Evolutionary conservation across 495 filamentous ascomycete genomes (phyloP).

Genomic region (Trichocladium antarcticum): DNA sequence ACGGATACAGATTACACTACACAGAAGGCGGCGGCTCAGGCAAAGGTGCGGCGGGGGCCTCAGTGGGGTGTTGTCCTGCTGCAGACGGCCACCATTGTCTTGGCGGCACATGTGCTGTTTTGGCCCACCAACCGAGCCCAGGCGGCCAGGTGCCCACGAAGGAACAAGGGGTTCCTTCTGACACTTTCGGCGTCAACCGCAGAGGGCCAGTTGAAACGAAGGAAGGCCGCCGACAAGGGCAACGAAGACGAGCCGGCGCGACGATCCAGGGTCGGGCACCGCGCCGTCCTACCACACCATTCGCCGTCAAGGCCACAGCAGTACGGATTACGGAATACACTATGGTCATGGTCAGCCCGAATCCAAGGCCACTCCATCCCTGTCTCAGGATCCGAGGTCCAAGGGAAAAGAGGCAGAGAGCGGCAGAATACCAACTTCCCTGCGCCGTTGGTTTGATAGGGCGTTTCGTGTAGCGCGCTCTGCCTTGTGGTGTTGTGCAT

Average conservation of each 20-base stretch:
- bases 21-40: constrained; percentile 2
- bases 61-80: constrained; percentile 7
- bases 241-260: no score
- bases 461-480: no score
- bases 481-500: no score
- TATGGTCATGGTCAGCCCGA: not conserved
- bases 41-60: constrained; percentile 7
- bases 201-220: constrained; percentile 8
- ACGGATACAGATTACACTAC: no score
- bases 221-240: not conserved
- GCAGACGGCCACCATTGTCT: constrained; percentile 15
- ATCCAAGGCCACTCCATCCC: not conserved
- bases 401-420: not conserved
- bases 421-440: no score
- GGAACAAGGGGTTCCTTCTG: constrained; percentile 15
- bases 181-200: constrained; percentile 26
- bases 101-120: constrained; percentile 14
- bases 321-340: no score
- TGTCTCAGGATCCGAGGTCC: not conserved
- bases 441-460: no score
- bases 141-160: not conserved
- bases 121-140: not conserved
- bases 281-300: no score
- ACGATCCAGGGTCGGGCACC: no score
- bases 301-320: no score